Base-by-base conservation (phyloP, 805 yeast species). In the Cyberlindnera samutprakarnensis region DNA sequence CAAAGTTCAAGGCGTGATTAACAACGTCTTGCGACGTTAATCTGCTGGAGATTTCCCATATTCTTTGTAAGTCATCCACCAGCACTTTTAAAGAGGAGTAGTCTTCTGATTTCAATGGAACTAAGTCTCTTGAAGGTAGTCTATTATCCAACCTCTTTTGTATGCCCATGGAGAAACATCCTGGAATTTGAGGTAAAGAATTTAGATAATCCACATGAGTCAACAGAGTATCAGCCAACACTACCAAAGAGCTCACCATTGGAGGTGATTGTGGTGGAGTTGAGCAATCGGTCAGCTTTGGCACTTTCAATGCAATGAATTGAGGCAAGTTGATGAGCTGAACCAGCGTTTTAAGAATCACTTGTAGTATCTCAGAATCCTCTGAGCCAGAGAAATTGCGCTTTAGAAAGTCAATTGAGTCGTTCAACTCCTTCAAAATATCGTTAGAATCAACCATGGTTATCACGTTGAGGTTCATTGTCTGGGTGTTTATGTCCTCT, bases 401-500 rank as follows among this genome's bases (percentile, higher is more conserved):
- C 10, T 41, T 28, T 7, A 66, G 39, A 62, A 64, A 64, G 2
- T 31, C 38, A 1, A 64, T 48, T 1, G 70, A 47, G 7, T 37
- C 37, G 4, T 59, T 52, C 6, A 75, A 28, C 9, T 51, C 52
- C 0, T 27, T 21, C 6, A 46, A 4, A 4, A 61, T 34, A n/a
- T 37, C 44, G 9, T 38, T 38, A 3, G 51, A 34, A 3, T 31
- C 37, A 13, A 54, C 40, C 12, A 46, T 31, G 42, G 58, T 45
- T 3, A 61, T 59, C 23, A 66, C 57, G 38, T 67, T 62, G 46
- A 66, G 63, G 23, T 74, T 76, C 76, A 78, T 73, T 11, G 66
- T 64, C 43, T 78, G 72, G 2, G 80, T 70, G 35, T 76, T 75
- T 20, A 82, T 57, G 54, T 83, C 94, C 49, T 82, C 92, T 46